Evolutionary conservation across 257 asterid species (phyloP), one percentile per base, ranked within the genome.

Genomic region (Paulownia fortunei): DNA sequence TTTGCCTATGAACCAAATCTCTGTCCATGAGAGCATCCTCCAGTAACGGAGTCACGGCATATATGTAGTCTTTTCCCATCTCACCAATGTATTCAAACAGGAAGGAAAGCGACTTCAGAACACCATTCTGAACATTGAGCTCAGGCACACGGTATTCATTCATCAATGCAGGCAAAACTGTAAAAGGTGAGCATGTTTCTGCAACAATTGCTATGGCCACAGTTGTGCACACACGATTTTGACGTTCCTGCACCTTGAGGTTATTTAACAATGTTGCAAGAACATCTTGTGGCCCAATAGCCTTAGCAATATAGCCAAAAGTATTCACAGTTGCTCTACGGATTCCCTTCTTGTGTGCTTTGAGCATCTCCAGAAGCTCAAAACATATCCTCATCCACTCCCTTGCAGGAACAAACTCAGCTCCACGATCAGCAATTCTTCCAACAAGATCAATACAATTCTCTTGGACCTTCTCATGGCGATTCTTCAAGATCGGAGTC

Each of bases 1-100:
- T n/a, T n/a, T n/a, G n/a, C n/a, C n/a, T n/a, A n/a, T n/a, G n/a
- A n/a, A n/a, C n/a, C n/a, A n/a, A n/a, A n/a, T n/a, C n/a, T n/a
- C n/a, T n/a, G n/a, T n/a, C 98, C 98, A 93, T 93, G 13, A 93
- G 88, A 27, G 98, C 98, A 81, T 93, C 98, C 83, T 93, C 98
- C 0, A 93, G 88, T 72, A 92, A 76, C 18, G 98, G 98, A 18
- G 98, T 93, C 64, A 93, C 98, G 0, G 97, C 98, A 24, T 93
- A 93, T 76, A 93, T 93, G 82, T 93, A 93, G 80, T 93, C 98
- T 67, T 93, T 93, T 3, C 98, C 97, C 98, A 93, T 92, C 78
- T 93, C 98, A 10, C 98, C 98, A 10, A 93, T 91, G 76, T 93
- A 93, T 81, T 93, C 97, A 7, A 92, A 93, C 58, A 93, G 89